Conservation (phyloP, 495 filamentous ascomycete genomes). For the Talaromyces liani region DNA sequence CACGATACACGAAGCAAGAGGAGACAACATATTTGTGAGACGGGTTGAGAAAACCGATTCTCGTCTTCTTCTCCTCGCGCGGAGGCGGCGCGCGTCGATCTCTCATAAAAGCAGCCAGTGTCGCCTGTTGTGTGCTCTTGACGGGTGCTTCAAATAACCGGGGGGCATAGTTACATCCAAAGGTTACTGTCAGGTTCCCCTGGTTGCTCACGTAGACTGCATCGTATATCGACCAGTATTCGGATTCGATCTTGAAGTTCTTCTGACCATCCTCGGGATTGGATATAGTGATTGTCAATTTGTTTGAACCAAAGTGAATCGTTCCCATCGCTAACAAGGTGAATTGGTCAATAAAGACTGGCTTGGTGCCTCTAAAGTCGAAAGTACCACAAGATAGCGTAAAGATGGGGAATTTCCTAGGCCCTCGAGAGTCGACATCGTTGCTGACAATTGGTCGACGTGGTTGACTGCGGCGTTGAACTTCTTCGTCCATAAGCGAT, state of each 20-base stretch:
- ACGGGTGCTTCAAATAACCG: constrained; percentile 6
- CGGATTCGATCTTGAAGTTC: constrained; percentile 2
- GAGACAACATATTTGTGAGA: constrained; percentile 7
- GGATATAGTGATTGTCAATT: constrained; percentile 2
- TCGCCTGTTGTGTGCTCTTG: neutral
- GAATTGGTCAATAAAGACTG: constrained; percentile 6
- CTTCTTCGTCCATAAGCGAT: constrained; percentile 5
- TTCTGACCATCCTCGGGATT: neutral
- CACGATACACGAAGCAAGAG: constrained; percentile 9
- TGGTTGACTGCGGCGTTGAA: constrained; percentile 3
- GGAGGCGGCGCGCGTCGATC: neutral
- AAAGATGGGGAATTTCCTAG: neutral
- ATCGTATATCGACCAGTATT: constrained; percentile 7
- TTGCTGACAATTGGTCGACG: neutral
- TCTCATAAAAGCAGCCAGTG: neutral
- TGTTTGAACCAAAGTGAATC: constrained; percentile 7
- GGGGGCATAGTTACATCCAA: neutral
- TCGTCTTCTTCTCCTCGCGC: constrained; percentile 7
- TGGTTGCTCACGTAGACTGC: constrained; percentile 4
- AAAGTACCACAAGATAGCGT: constrained; percentile 8
- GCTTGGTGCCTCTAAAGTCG: neutral
- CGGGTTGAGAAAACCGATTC: constrained; percentile 2
- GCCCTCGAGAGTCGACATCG: neutral
- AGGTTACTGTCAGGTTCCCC: neutral
- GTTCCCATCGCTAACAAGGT: neutral